These are phyloP conservation scores for Salicornia ramosissima DNA, from an alignment of 148 eudicot genomes.

Conservation along the genomic window DNA sequence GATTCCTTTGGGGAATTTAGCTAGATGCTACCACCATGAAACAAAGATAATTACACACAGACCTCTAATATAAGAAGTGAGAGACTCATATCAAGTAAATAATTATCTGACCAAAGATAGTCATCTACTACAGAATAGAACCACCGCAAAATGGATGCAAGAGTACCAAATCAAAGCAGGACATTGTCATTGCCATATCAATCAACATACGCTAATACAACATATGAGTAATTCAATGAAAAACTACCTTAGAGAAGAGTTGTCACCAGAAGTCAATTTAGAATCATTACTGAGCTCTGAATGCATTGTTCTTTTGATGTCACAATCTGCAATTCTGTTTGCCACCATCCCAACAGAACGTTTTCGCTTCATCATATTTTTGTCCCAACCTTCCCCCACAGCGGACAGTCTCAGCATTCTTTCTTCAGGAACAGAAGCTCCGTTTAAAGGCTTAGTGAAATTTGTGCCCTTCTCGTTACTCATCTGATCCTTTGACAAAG, in stretches of 20 bases:
- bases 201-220: background rate
- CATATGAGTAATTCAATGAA: background rate
- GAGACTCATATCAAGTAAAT: background rate
- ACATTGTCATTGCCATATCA: background rate
- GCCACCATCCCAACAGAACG: conserved; percentile 40
- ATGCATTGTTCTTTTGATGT: conserved; percentile 29
- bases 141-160: background rate
- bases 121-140: background rate
- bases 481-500: conserved; percentile 32
- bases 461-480: conserved; percentile 32
- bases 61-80: background rate
- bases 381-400: conserved; percentile 54
- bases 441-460: conserved; percentile 17
- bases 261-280: conserved; percentile 34
- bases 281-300: conserved; percentile 33
- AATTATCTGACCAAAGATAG: background rate
- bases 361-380: conserved; percentile 44
- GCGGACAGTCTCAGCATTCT: conserved; percentile 39
- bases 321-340: conserved; percentile 32
- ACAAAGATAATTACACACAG: background rate
- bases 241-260: conserved; percentile 36
- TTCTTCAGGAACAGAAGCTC: conserved; percentile 40
- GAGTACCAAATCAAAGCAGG: background rate
- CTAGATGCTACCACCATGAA: background rate
- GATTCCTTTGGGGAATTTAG: background rate